These are phyloP conservation scores for Mollisiaceae sp. DNA, from an alignment of 2,329 filamentous ascomycete species.

Conservation along the genomic window DNA sequence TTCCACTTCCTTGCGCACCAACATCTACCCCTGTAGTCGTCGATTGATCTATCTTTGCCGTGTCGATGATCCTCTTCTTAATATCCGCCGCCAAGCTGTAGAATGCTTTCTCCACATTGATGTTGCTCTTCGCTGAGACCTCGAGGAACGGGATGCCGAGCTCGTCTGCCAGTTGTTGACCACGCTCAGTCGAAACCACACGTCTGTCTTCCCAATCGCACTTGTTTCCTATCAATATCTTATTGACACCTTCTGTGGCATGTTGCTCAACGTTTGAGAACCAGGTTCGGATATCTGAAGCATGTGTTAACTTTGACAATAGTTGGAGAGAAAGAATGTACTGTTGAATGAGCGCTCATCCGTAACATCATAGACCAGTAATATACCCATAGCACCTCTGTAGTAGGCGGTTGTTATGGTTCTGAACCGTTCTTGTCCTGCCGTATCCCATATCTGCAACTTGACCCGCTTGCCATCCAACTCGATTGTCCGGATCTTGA, in stretches of 20 bases:
- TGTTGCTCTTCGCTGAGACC: slow-evolving; percentile 98
- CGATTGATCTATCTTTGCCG: slow-evolving; percentile 74
- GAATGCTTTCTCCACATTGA: slow-evolving; percentile 99
- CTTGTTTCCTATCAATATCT: slow-evolving; percentile 99
- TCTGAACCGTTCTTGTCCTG: slow-evolving; percentile 96
- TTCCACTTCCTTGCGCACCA: slow-evolving; percentile 60
- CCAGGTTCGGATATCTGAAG: slow-evolving; percentile 94
- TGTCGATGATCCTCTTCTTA: slow-evolving; percentile 98
- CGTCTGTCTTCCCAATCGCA: slow-evolving; percentile 99
- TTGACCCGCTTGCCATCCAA: slow-evolving; percentile 98
- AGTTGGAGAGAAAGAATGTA: slow-evolving; percentile 28
- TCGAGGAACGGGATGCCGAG: slow-evolving; percentile 98
- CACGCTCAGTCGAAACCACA: slow-evolving; percentile 88
- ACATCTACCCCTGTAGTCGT: slow-evolving; percentile 69
- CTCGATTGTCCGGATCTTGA: slow-evolving; percentile 99
- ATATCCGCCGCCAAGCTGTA: slow-evolving; percentile 94
- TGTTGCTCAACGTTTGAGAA: slow-evolving; percentile 99
- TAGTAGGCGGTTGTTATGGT: slow-evolving; percentile 99
- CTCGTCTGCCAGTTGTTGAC: slow-evolving; percentile 92
- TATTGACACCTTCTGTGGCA: slow-evolving; percentile 98
- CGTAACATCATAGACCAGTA: slow-evolving; percentile 98
- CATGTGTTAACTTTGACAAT: slow-evolving; percentile 17
- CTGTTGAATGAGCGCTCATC: slow-evolving; percentile 99
- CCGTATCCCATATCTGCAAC: slow-evolving; percentile 99
- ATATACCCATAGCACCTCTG: slow-evolving; percentile 95